Percentiles rank a stretch among this genome's conserved stretches.
Conservation (phyloP, 345 rosid species). For the Hirschfeldia incana region DNA sequence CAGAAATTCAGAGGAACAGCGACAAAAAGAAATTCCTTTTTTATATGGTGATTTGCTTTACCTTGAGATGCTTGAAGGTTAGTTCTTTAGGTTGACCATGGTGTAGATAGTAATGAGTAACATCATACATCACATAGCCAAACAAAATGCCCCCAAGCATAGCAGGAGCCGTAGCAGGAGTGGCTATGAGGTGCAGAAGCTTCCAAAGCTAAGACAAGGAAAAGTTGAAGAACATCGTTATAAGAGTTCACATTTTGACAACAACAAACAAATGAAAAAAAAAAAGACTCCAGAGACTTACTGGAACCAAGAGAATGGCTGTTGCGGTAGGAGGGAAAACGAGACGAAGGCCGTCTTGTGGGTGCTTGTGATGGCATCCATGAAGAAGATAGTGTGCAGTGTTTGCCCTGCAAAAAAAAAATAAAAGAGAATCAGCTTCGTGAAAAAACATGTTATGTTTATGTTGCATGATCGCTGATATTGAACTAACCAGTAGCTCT, state of each 20-base stretch:
- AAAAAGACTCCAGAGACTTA: slow-evolving; percentile 40
- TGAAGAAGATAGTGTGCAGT: slow-evolving; percentile 80
- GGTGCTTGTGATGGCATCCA: slow-evolving; percentile 93
- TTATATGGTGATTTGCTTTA: slow-evolving; percentile 13
- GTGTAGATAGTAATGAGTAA: slow-evolving; percentile 73
- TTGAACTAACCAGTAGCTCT: slow-evolving; percentile 72
- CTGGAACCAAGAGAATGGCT: slow-evolving; percentile 65
- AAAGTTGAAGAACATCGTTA: background rate
- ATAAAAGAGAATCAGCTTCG: slow-evolving; percentile 7
- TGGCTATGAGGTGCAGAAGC: slow-evolving; percentile 43
- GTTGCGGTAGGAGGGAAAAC: slow-evolving; percentile 86
- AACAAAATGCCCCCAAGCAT: slow-evolving; percentile 64
- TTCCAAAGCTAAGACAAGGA: slow-evolving; percentile 52
- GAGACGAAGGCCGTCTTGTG: slow-evolving; percentile 82
- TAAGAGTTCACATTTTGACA: background rate
- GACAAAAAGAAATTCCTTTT: background rate
- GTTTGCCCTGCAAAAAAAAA: slow-evolving; percentile 52
- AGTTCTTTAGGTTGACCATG: slow-evolving; percentile 64
- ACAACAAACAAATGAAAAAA: background rate
- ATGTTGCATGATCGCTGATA: background rate
- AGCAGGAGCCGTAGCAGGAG: slow-evolving; percentile 63
- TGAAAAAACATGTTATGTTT: background rate
- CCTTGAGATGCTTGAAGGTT: slow-evolving; percentile 56
- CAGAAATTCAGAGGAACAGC: background rate
- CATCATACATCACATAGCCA: slow-evolving; percentile 69